These are phyloP conservation scores for Tolypocladium nubicola DNA, from an alignment of 2,329 filamentous ascomycete species.

Conservation along the genomic window DNA sequence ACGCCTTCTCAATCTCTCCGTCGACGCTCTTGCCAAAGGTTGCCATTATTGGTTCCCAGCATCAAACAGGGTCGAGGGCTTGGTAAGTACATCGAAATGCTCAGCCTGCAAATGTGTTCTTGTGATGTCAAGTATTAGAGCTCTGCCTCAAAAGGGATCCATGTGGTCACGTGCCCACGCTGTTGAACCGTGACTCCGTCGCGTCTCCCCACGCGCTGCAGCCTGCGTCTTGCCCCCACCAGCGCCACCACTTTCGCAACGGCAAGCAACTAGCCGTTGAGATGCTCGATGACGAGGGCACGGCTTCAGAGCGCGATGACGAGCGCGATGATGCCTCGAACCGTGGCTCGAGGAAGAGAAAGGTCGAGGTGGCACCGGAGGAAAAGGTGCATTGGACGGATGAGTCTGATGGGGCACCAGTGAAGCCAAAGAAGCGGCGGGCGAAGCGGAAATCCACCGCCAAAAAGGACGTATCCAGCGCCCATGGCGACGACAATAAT, in stretches of 20 bases:
- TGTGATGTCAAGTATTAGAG: not conserved
- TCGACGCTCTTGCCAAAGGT: constrained; percentile 62
- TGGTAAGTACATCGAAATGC: not conserved
- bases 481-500: constrained; percentile 11
- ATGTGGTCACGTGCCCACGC: not conserved
- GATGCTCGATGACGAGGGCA: constrained; percentile 13
- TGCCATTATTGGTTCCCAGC: not conserved
- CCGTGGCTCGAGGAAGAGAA: constrained; percentile 22
- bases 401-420: constrained; percentile 50
- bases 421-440: constrained; percentile 33
- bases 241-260: not conserved
- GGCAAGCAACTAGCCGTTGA: constrained; percentile 10
- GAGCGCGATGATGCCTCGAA: constrained; percentile 1
- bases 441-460: constrained; percentile 17
- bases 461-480: constrained; percentile 11
- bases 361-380: constrained; percentile 21
- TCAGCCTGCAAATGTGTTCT: not conserved
- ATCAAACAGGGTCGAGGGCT: not conserved
- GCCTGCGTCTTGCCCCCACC: not conserved
- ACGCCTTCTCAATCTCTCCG: constrained; percentile 72
- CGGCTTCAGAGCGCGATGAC: constrained; percentile 10
- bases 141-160: not conserved
- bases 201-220: not conserved
- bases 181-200: not conserved
- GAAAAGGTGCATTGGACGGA: constrained; percentile 45